A percentile compares a stretch with the other conserved stretches of the same genome.
These are phyloP conservation scores for Gentiana straminea DNA, from an alignment of 257 asterid species.

Conservation along the genomic window DNA sequence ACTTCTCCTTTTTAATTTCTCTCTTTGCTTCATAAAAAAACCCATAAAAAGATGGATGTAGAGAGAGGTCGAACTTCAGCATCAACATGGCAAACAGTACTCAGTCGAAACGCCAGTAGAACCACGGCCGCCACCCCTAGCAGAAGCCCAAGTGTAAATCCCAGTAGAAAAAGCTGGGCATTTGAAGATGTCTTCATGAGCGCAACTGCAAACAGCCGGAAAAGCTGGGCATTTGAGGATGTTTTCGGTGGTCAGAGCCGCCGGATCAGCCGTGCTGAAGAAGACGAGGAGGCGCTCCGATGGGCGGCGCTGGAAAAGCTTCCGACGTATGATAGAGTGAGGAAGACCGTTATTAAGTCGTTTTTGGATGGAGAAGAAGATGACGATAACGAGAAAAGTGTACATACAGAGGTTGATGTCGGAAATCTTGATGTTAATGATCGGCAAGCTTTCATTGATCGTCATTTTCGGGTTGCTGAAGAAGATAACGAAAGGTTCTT, in stretches of 20 bases:
- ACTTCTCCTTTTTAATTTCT: too few relatives aligned
- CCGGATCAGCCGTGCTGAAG: slow-evolving; percentile 42
- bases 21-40: too few relatives aligned
- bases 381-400: slow-evolving; percentile 10
- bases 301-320: slow-evolving; percentile 92
- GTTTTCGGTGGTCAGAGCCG: slow-evolving; percentile 24
- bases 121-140: too few relatives aligned
- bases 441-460: slow-evolving; percentile 35
- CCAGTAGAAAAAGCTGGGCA: too few relatives aligned
- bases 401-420: slow-evolving; percentile 36
- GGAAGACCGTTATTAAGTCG: slow-evolving; percentile 48
- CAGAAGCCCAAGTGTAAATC: too few relatives aligned
- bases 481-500: slow-evolving; percentile 47
- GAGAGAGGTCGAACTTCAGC: too few relatives aligned
- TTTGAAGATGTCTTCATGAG: too few relatives aligned
- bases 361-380: slow-evolving; percentile 7
- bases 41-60: too few relatives aligned
- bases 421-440: slow-evolving; percentile 29
- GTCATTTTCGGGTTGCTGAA: slow-evolving; percentile 38
- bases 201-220: slow-evolving; percentile 17
- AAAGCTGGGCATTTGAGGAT: slow-evolving; percentile 47
- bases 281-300: slow-evolving; percentile 73
- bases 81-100: too few relatives aligned
- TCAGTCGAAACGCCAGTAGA: too few relatives aligned
- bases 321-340: slow-evolving; percentile 69